Conservation (phyloP, 1,284 basidiomycete species). For the Apiotrichum porosum region DNA sequence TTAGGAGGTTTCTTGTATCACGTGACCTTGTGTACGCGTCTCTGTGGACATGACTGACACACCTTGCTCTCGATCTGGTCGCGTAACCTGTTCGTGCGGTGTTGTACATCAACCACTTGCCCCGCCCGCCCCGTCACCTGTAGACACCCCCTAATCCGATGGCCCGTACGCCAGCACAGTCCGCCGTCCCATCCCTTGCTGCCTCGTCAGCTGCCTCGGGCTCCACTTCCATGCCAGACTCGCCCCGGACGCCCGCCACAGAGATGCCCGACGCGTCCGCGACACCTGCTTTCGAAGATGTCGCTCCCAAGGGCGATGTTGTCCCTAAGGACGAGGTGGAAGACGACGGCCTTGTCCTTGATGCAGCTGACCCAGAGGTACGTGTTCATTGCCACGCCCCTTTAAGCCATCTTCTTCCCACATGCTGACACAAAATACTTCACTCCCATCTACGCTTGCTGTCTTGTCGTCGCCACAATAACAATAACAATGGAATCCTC, state of each 20-base stretch:
- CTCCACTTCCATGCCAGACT: constrained; percentile 34
- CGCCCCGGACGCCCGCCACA: constrained; percentile 20
- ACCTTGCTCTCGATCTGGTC: no score
- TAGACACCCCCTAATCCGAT: not conserved
- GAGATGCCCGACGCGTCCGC: not conserved
- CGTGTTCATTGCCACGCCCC: no score
- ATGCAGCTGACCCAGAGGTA: constrained; percentile 11
- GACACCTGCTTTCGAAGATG: not conserved
- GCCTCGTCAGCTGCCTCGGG: constrained; percentile 23
- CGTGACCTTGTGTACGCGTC: no score
- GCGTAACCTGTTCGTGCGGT: no score
- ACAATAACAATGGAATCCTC: no score
- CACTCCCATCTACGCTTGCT: no score
- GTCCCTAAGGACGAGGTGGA: constrained; percentile 4
- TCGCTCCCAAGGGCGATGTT: not conserved
- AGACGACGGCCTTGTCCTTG: not conserved
- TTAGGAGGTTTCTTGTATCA: no score
- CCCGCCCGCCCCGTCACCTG: not conserved
- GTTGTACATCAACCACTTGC: not conserved
- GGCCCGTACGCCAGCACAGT: constrained; percentile 9
- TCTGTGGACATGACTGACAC: no score
- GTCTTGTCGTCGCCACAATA: no score
- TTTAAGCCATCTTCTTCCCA: no score
- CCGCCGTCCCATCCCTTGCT: constrained; percentile 18
- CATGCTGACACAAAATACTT: not conserved